A percentile compares a stretch with the other conserved stretches of the same genome.
phyloP scores from a whole-genome alignment of 1,139 yeast genomes.

The Suhomyces kunorum region DNA sequence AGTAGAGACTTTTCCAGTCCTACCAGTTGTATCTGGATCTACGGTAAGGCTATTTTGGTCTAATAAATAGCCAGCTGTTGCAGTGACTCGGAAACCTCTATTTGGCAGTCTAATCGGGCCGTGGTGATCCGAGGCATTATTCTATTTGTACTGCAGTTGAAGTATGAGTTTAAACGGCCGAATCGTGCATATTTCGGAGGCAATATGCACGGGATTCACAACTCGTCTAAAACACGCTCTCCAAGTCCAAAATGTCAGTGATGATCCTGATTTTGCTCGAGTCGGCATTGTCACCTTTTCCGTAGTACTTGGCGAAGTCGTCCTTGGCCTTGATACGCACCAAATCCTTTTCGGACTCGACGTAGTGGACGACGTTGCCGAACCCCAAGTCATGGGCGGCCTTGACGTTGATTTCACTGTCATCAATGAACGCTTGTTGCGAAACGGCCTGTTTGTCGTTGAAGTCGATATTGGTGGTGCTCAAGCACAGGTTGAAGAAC shows the following conservation, averaged over 20 bases:
- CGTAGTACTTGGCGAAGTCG: conserved; percentile 41
- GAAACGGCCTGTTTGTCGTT: conserved; percentile 37
- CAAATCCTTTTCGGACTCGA: conserved; percentile 52
- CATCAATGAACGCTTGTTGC: conserved; percentile 70
- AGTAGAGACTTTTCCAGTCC: no score
- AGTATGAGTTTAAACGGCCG: no score
- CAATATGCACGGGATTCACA: neutral
- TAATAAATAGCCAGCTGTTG: no score
- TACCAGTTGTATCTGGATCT: no score
- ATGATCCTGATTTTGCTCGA: conserved; percentile 33
- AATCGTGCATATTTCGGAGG: no score
- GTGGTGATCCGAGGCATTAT: no score
- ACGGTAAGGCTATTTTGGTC: no score
- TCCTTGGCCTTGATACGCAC: conserved; percentile 27
- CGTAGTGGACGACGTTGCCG: conserved; percentile 57
- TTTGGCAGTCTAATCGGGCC: no score
- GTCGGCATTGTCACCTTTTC: conserved; percentile 31
- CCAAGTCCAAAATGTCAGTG: conserved; percentile 34
- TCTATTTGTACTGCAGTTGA: no score
- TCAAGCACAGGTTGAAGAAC: conserved; percentile 54
- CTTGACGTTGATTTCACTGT: conserved; percentile 65
- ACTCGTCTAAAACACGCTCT: conserved; percentile 5
- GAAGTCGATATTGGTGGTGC: conserved; percentile 60
- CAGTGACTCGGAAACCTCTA: no score
- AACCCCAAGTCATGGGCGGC: conserved; percentile 55